Evolutionary conservation across 2,329 filamentous ascomycete genomes (phyloP), one percentile per base, ranked within the genome.

Genomic region (Penicillium sp.): DNA sequence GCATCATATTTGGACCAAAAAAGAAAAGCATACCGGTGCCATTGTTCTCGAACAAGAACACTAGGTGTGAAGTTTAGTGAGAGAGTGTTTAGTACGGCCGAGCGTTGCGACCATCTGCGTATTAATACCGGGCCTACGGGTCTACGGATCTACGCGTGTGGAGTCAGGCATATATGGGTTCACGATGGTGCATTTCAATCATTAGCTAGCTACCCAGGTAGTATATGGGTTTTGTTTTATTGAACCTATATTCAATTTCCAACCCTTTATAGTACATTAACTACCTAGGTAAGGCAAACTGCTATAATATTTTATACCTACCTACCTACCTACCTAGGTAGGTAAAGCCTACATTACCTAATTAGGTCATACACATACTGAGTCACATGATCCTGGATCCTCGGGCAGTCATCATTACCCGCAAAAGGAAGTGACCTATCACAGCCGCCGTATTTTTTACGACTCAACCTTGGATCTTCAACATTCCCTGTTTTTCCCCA

Each of bases 1-100:
- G 5, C 16, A 34, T 58, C 20, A 52, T 35, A 22, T 46, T 32
- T 32, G 39, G 11, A 16, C 18, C n/a, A 14, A 20, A 18, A n/a
- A 47, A 24, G 9, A 34, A 29, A 50, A 47, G 60, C 61, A 61
- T 71, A 69, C 67, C 71, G 75, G 75, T 66, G 69, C 62, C 69
- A 72, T 73, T 26, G 20, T 51, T 20, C 22, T 29, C 20, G 5
- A 14, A 45, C 7, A 11, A 9, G 49, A 20, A 7, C 13, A 16
- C 24, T 46, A 35, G 56, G 47, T 34, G 34, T 34, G 34, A 39
- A 43, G 37, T 20, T 44, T 5, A 10, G 31, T 26, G 38, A n/a
- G 39, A 35, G 20, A 32, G 39, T n/a, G 38, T 14, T 18, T 5
- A 4, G 24, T 43, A 51, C 38, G 38, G 49, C n/a, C 2, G 16